Conservation (phyloP, 179 eudicot species). For the Beta lomatogona region DNA sequence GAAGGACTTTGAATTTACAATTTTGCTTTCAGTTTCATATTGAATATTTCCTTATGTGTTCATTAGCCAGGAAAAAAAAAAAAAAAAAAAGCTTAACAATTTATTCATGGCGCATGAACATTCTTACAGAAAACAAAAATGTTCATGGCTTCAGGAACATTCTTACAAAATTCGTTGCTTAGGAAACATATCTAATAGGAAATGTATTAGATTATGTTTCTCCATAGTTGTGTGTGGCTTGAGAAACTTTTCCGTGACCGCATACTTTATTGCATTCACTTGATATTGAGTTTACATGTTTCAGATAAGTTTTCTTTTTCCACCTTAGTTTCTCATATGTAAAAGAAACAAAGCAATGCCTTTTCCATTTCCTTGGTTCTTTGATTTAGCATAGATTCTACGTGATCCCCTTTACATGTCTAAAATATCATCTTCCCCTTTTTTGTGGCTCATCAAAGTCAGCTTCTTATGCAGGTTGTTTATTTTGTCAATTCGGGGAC, state of each 20-base stretch:
- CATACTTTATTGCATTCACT: background rate
- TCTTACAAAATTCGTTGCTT: too few species aligned
- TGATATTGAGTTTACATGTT: background rate
- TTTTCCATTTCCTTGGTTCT: background rate
- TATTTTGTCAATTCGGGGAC: too few species aligned
- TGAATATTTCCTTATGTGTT: too few species aligned
- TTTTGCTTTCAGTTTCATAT: background rate
- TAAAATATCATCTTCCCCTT: background rate
- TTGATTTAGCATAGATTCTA: background rate
- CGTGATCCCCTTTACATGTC: background rate
- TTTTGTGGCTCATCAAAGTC: constrained; percentile 8
- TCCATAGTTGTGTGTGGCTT: too few species aligned
- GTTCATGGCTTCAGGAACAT: too few species aligned
- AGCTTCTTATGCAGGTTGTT: constrained; percentile 47
- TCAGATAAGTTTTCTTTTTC: background rate
- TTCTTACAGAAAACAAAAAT: too few species aligned
- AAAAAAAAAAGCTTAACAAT: too few species aligned
- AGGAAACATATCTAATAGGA: too few species aligned
- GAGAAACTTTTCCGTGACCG: background rate
- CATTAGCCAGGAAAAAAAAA: too few species aligned
- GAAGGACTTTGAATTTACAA: background rate
- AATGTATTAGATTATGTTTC: too few species aligned
- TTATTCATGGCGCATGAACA: too few species aligned
- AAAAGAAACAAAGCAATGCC: background rate
- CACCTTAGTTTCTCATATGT: background rate